A percentile compares a stretch with the other conserved stretches of the same genome.
These are phyloP conservation scores for Paramecium caudatum DNA, from an alignment of 73 alveolate species.

Conservation along the genomic window DNA sequence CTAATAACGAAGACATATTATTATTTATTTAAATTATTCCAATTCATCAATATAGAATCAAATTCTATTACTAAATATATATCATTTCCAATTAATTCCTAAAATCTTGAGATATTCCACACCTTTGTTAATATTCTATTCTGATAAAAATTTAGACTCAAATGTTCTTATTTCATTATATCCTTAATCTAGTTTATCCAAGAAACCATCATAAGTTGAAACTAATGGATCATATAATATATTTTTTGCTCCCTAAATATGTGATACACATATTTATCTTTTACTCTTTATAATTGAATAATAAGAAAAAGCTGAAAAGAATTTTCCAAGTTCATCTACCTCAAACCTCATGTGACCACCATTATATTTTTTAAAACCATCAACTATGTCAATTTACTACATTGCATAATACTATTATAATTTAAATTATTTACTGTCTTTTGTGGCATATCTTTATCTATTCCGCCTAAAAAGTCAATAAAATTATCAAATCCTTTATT, in stretches of 20 bases:
- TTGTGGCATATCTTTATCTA: slow-evolving; percentile 10
- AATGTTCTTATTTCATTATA: not conserved
- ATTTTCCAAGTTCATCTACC: not conserved
- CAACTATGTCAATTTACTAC: not conserved
- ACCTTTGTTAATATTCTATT: not conserved
- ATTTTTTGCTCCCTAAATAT: not conserved
- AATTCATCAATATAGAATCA: not conserved
- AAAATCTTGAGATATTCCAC: not conserved
- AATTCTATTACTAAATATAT: not conserved
- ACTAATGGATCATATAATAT: not conserved
- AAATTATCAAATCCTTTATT: not conserved
- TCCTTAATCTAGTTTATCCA: not conserved
- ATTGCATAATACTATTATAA: not conserved
- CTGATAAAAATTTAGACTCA: not conserved
- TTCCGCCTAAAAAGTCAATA: not conserved
- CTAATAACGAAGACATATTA: not conserved
- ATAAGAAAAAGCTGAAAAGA: not conserved
- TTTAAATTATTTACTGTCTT: not conserved
- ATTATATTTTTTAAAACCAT: no score
- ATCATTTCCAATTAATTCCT: not conserved
- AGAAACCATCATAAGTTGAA: slow-evolving; percentile 9
- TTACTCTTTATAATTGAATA: not conserved
- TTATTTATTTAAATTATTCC: not conserved
- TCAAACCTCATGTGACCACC: no score
- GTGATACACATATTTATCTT: not conserved